Conservation (phyloP, 352 stramenopile genomes). For the Phytophthora cactorum region DNA sequence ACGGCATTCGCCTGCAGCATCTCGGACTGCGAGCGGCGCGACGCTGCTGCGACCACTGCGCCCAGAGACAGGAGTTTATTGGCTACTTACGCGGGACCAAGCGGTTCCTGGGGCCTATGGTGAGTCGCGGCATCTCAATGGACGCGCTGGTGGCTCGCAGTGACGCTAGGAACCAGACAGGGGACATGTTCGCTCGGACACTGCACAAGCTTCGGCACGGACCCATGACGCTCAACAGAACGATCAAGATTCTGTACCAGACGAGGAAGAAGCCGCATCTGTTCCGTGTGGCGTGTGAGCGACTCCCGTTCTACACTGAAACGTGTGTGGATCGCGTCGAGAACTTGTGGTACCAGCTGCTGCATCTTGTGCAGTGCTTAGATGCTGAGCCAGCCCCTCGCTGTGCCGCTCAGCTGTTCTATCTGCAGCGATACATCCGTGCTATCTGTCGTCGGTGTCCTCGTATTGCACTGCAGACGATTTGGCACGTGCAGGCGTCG, state of each 20-base stretch:
- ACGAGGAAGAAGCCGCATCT: conserved; percentile 70
- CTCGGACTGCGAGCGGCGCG: conserved; percentile 40
- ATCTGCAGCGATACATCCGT: conserved; percentile 68
- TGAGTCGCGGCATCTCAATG: conserved; percentile 36
- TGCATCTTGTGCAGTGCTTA: conserved; percentile 81
- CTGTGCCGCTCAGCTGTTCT: conserved; percentile 66
- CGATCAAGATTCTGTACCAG: conserved; percentile 84
- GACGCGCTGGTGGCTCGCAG: conserved; percentile 34
- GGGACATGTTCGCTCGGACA: conserved; percentile 47
- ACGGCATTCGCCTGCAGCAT: conserved; percentile 54
- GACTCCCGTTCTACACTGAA: conserved; percentile 76
- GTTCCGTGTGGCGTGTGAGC: conserved; percentile 69
- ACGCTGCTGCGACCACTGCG: conserved; percentile 61
- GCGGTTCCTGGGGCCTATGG: conserved; percentile 46
- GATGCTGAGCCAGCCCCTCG: conserved; percentile 53
- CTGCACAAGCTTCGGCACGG: conserved; percentile 55
- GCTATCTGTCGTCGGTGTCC: conserved; percentile 75
- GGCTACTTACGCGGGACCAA: conserved; percentile 43
- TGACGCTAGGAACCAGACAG: conserved; percentile 26
- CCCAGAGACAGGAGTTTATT: conserved; percentile 66
- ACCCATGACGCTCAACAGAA: conserved; percentile 80
- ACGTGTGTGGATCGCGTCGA: conserved; percentile 78
- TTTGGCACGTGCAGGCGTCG: conserved; percentile 80
- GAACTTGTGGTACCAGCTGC: conserved; percentile 80
- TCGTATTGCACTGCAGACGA: conserved; percentile 78